Evolutionary conservation across 768 basidiomycete genomes (phyloP), one percentile per base, ranked within the genome.

Genomic region (Auricularia cornea): DNA sequence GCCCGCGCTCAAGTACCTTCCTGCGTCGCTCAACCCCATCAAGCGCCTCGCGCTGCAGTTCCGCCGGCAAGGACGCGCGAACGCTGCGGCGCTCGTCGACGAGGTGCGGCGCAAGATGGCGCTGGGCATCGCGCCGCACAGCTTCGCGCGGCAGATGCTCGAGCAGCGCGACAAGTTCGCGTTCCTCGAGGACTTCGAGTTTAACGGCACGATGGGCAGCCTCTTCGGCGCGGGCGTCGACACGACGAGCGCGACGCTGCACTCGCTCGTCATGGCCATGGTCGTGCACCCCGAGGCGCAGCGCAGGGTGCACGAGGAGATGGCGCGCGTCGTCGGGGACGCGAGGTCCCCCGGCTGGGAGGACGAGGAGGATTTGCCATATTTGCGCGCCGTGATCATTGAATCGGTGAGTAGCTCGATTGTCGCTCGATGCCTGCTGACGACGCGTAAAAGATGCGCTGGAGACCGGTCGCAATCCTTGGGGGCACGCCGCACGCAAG

Each of bases 401-500:
- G 64, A 64, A 56, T 62, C 64, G 2, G 64, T 64, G 18, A 6
- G 64, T 51, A 61, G 30, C 38, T 18, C 12, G n/a, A 40, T 41
- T 11, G 59, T n/a, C n/a, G 41, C 16, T 54, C 61, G 38, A 40
- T 18, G 8, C 18, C 38, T 40, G 18, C 38, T 28, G 35, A 57
- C 26, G 28, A 60, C 28, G 30, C n/a, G 20, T 31, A 40, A 31
- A 6, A 63, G 65, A 32, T 67, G 30, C 61, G 66, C 31, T 67
- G 66, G 66, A 38, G 66, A 44, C 66, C 66, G 28, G 66, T 67
- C 2, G 66, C 66, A 11, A 60, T 67, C 28, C 32, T 67, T 12
- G 66, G 66, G 16, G 66, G 66, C 6, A 67, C 66, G 5, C 66
- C 66, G 14, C 66, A 67, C 52, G 66, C 66, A 35, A 65, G 60